Conservation (phyloP, 2,329 filamentous ascomycete genomes). For the Neonectria coccinea region DNA sequence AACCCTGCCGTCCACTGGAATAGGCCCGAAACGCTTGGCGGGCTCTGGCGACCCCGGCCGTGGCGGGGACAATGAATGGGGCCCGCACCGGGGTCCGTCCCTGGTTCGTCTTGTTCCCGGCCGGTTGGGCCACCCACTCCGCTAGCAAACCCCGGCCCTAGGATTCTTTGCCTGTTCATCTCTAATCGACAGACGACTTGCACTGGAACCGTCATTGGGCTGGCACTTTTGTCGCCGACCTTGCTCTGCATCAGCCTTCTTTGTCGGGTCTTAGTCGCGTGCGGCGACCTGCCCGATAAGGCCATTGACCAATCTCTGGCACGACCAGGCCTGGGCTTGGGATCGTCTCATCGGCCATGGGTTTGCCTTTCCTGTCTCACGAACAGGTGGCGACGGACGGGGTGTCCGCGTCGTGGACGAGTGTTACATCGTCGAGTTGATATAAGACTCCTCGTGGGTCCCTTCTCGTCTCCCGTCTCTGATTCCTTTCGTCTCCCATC, state of each 20-base stretch:
- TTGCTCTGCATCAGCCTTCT: constrained; percentile 1
- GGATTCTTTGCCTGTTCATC: not conserved
- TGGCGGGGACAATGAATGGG: not conserved
- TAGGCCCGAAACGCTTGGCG: constrained; percentile 17
- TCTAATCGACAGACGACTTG: no score
- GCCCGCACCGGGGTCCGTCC: constrained; percentile 3
- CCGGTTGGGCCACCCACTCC: constrained; percentile 18
- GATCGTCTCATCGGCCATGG: not conserved
- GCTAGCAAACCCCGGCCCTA: constrained; percentile 1
- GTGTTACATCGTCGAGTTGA: not conserved
- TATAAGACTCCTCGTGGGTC: constrained; percentile 19
- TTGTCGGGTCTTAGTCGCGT: constrained; percentile 7
- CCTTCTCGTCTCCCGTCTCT: constrained; percentile 7
- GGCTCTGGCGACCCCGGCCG: constrained; percentile 7
- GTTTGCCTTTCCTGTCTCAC: constrained; percentile 7
- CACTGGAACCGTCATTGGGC: not conserved
- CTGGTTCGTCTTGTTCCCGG: constrained; percentile 20
- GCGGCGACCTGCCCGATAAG: constrained; percentile 27
- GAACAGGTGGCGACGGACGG: constrained; percentile 18
- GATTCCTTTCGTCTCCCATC: constrained; percentile 16
- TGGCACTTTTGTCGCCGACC: constrained; percentile 15
- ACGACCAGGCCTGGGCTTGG: not conserved
- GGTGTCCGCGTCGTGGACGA: not conserved
- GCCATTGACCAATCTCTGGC: constrained; percentile 14
- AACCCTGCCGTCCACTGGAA: constrained; percentile 16